Evolutionary conservation across 805 yeast species (phyloP).

Genomic region (Wickerhamomyces mucosus): DNA sequence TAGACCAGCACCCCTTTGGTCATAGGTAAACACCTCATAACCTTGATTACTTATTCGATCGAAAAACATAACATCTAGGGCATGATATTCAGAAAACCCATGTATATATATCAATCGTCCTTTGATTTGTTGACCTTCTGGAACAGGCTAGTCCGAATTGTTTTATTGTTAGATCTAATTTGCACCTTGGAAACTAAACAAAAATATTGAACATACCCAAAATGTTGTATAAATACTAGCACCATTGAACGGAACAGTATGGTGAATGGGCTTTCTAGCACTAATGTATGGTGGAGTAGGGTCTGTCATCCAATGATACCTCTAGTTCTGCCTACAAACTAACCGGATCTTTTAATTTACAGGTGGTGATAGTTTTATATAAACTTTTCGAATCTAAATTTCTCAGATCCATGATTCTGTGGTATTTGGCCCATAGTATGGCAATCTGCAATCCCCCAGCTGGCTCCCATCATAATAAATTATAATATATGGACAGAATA

Average conservation of each 20-base stretch:
- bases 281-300: not conserved
- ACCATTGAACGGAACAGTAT: slow-evolving; percentile 1
- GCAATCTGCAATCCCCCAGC: too few relatives aligned
- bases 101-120: slow-evolving; percentile 57
- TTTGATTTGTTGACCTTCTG: slow-evolving; percentile 24
- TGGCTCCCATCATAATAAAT: too few relatives aligned
- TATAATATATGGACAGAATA: too few relatives aligned
- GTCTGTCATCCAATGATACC: not conserved
- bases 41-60: slow-evolving; percentile 46
- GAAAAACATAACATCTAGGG: slow-evolving; percentile 38
- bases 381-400: too few relatives aligned
- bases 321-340: too few relatives aligned
- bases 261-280: not conserved
- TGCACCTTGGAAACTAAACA: not conserved
- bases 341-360: too few relatives aligned
- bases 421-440: too few relatives aligned
- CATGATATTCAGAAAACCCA: slow-evolving; percentile 59
- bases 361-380: too few relatives aligned
- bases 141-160: slow-evolving; percentile 23
- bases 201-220: slow-evolving; percentile 3
- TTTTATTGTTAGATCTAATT: slow-evolving; percentile 1
- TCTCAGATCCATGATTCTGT: too few relatives aligned
- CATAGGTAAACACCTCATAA: slow-evolving; percentile 58
- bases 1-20: slow-evolving; percentile 69
- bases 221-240: slow-evolving; percentile 1